Evolutionary conservation across 2,329 filamentous ascomycete genomes (phyloP), one percentile per base, ranked within the genome.

Genomic region (Ustulina deusta): DNA sequence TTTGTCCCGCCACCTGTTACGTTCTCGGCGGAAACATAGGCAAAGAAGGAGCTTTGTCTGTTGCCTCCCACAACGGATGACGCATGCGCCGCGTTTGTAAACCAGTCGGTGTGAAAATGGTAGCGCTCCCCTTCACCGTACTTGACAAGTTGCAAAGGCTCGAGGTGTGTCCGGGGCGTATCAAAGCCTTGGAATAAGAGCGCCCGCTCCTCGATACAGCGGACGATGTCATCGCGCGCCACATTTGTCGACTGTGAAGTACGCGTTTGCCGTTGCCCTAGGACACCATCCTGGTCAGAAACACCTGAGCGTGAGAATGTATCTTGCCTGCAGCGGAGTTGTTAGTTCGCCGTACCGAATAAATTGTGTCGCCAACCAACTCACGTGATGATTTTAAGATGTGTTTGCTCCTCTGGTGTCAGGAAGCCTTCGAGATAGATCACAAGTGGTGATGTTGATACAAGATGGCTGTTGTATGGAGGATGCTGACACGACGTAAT

Each of bases 61-160:
- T 85, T 85, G 7, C 83, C 83, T 11, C 83, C 83, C 10, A 79
- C 71, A 0, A 74, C 77, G 10, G 79, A 77, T 1, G 78, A 77
- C n/a, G 80, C 77, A 51, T 82, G 79, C 2, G 75, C 70, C 1
- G 77, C 72, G 60, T 81, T 79, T 3, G 80, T 80, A 76, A 83
- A 85, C 84, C 84, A 85, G 76, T 86, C 84, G 3, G 82, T 84
- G 76, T 85, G 84, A 72, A 81, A 83, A 71, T 84, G 81, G 74
- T 83, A 85, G 63, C 79, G 81, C 71, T 83, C 81, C 15, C 81
- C 81, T 11, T 73, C 68, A 36, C 75, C 80, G 71, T 86, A 85
- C 69, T 80, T 81, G 61, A 85, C 83, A 3, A 85, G 80, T 73
- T 85, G 83, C 13, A 85, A 73, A 0, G 83, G 82, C 75, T 85